These are phyloP conservation scores for Fomitiporia mediterranea DNA, from an alignment of 1,284 basidiomycete species.

Conservation along the genomic window DNA sequence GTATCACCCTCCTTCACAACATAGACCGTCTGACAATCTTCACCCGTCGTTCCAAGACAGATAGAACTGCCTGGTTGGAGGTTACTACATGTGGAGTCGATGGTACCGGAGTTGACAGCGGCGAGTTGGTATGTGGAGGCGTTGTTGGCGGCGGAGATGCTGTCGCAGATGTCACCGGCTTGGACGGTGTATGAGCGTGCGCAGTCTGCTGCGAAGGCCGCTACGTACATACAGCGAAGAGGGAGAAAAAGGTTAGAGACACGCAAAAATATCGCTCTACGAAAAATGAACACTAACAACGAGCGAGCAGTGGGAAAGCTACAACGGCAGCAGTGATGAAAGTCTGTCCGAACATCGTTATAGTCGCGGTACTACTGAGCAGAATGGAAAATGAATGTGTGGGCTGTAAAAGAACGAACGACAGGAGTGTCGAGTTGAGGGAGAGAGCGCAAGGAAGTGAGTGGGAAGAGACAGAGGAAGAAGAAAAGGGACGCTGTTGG, in stretches of 20 bases:
- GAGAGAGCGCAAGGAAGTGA: not conserved
- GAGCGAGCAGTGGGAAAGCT: slow-evolving; percentile 15
- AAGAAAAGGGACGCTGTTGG: not conserved
- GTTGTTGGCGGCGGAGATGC: slow-evolving; percentile 58
- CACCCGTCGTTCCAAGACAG: slow-evolving; percentile 44
- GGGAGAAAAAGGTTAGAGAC: not conserved
- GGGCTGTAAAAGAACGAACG: slow-evolving; percentile 14
- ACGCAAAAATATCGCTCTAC: slow-evolving; percentile 24
- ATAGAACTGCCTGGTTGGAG: slow-evolving; percentile 43
- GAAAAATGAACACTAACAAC: slow-evolving; percentile 5
- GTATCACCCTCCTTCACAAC: slow-evolving; percentile 47
- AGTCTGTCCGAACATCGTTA: slow-evolving; percentile 16
- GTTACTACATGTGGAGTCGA: slow-evolving; percentile 50
- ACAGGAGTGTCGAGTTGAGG: not conserved
- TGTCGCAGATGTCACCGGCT: slow-evolving; percentile 61
- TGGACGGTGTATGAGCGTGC: slow-evolving; percentile 55
- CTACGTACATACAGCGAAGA: not conserved
- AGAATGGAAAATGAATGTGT: slow-evolving; percentile 1
- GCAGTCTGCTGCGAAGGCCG: slow-evolving; percentile 15
- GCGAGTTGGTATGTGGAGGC: slow-evolving; percentile 76
- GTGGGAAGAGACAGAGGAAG: not conserved
- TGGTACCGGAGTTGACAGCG: slow-evolving; percentile 43
- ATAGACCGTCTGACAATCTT: slow-evolving; percentile 47
- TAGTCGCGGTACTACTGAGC: slow-evolving; percentile 6
- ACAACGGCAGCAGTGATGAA: slow-evolving; percentile 14